Conservation (phyloP, 495 filamentous ascomycete species). For the Neurospora cerealis region DNA sequence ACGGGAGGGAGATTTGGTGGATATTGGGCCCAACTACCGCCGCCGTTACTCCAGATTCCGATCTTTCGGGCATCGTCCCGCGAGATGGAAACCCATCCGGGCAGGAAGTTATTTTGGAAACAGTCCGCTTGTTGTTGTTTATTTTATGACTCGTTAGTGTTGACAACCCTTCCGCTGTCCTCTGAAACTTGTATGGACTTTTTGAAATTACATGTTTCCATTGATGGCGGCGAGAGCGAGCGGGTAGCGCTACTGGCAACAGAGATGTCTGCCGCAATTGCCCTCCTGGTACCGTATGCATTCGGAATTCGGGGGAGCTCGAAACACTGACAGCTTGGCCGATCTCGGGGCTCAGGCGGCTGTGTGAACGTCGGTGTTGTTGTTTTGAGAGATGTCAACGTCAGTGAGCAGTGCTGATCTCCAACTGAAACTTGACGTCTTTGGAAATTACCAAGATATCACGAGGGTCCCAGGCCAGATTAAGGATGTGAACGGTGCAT, state of each 20-base stretch:
- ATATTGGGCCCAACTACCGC: neutral
- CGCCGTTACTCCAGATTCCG: neutral
- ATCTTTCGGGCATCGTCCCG: neutral
- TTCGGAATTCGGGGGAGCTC: neutral
- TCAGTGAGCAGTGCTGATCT: neutral
- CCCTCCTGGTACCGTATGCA: neutral
- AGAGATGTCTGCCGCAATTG: neutral
- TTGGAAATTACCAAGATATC: neutral
- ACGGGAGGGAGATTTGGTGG: neutral
- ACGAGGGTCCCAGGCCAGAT: neutral
- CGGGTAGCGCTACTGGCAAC: neutral
- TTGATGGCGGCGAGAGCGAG: neutral
- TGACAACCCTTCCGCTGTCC: neutral
- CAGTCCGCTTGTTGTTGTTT: neutral
- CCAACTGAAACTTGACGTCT: neutral
- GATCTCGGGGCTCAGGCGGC: neutral
- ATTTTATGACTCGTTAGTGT: neutral
- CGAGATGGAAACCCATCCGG: neutral
- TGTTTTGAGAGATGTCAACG: neutral
- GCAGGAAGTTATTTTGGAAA: neutral
- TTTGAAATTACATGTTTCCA: neutral
- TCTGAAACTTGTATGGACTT: slow-evolving; percentile 1
- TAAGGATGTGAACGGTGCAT: neutral
- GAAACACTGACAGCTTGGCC: slow-evolving; percentile 2
- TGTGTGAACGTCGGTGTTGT: neutral